A percentile compares a stretch with the other conserved stretches of the same genome.
phyloP scores from a whole-genome alignment of 2,329 filamentous ascomycete species.

The Alternaria angustiovoidea region DNA sequence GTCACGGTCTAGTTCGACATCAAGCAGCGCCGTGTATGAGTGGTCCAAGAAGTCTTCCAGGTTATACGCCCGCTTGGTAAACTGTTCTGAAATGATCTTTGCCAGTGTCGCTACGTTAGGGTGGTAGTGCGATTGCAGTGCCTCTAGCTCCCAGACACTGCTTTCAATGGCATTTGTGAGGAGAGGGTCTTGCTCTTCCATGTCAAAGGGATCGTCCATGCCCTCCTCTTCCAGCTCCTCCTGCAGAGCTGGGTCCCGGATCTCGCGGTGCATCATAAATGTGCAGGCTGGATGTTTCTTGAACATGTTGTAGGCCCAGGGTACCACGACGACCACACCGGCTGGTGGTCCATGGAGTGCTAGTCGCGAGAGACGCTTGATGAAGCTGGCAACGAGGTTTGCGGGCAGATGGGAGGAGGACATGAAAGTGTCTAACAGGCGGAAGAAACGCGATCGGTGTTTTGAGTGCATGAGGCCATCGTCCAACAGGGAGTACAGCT shows the following conservation, averaged over 20 bases:
- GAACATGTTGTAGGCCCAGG: slow-evolving; percentile 95
- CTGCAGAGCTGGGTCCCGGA: slow-evolving; percentile 65
- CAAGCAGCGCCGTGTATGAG: slow-evolving; percentile 86
- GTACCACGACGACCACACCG: slow-evolving; percentile 86
- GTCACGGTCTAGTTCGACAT: slow-evolving; percentile 82
- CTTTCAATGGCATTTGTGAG: slow-evolving; percentile 88
- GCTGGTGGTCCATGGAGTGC: slow-evolving; percentile 88
- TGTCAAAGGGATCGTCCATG: slow-evolving; percentile 78
- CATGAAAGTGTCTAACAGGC: slow-evolving; percentile 89
- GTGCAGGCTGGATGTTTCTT: slow-evolving; percentile 89
- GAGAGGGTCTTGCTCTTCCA: slow-evolving; percentile 81
- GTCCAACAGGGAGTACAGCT: slow-evolving; percentile 92
- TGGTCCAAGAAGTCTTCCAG: slow-evolving; percentile 98
- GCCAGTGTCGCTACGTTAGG: slow-evolving; percentile 94
- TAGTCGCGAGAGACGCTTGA: slow-evolving; percentile 88
- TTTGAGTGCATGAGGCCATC: slow-evolving; percentile 88
- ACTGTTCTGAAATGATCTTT: slow-evolving; percentile 94
- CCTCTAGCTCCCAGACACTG: slow-evolving; percentile 93
- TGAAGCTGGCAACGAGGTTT: slow-evolving; percentile 89
- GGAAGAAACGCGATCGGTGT: slow-evolving; percentile 91
- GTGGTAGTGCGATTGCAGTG: slow-evolving; percentile 91
- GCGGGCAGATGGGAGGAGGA: slow-evolving; percentile 91
- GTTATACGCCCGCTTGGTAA: slow-evolving; percentile 93
- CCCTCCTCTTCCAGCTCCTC: slow-evolving; percentile 68
- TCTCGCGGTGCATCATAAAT: slow-evolving; percentile 91